phyloP scores from a whole-genome alignment of 371 early-diverging fungal genomes.

The Furculomyces boomerangus region DNA sequence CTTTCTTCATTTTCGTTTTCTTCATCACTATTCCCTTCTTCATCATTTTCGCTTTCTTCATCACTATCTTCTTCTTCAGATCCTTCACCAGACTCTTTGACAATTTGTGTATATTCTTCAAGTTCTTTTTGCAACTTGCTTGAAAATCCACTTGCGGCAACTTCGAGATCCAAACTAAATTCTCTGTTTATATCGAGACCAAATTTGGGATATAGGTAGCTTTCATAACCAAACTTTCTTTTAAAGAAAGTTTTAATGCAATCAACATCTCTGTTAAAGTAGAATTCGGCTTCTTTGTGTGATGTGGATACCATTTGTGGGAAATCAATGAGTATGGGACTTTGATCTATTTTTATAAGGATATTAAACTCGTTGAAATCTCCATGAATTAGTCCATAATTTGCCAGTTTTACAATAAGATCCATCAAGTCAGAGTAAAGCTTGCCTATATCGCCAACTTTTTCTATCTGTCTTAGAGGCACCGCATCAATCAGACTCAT shows the following conservation, averaged over 20 bases:
- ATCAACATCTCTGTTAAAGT: conserved; percentile 96
- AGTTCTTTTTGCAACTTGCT: conserved; percentile 76
- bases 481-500: conserved; percentile 92
- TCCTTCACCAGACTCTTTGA: conserved; percentile 7
- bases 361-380: conserved; percentile 99
- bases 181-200: conserved; percentile 59
- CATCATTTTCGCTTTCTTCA: conserved; percentile 2
- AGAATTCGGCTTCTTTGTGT: conserved; percentile 87
- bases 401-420: conserved; percentile 86
- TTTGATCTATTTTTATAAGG: conserved; percentile 67
- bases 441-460: conserved; percentile 71
- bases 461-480: conserved; percentile 71
- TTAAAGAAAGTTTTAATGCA: conserved; percentile 92
- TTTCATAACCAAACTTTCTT: conserved; percentile 76
- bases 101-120: conserved; percentile 23
- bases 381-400: conserved; percentile 96
- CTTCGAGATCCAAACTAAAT: conserved; percentile 84
- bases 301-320: conserved; percentile 98
- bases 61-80: conserved; percentile 4
- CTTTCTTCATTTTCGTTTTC: conserved; percentile 14
- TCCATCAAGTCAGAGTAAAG: conserved; percentile 88
- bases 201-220: conserved; percentile 75
- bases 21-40: conserved; percentile 1
- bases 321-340: conserved; percentile 94
- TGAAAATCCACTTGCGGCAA: conserved; percentile 87